Evolutionary conservation across 371 early-diverging fungal species (phyloP).

Genomic region (Saksenaea oblongispora): DNA sequence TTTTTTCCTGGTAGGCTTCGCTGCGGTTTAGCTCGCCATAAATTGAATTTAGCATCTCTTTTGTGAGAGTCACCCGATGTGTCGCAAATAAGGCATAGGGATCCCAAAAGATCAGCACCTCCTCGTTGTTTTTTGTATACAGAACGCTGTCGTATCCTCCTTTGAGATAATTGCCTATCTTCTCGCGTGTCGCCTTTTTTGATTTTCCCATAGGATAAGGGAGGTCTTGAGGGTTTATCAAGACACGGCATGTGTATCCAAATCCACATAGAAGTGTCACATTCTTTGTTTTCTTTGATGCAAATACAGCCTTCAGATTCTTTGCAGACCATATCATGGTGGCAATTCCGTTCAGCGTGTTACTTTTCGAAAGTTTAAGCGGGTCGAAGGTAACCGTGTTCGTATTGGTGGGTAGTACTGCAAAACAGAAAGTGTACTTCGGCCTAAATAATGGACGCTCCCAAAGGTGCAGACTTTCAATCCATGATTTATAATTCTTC

Average conservation of each 20-base stretch:
- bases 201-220: neutral
- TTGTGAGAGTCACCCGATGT: neutral
- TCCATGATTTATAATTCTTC: neutral
- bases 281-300: neutral
- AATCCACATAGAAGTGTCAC: neutral
- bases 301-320: neutral
- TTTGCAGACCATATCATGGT: conserved; percentile 1
- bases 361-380: neutral
- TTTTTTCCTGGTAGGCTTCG: neutral
- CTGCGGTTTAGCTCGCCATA: neutral
- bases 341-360: neutral
- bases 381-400: neutral
- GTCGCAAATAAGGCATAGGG: neutral
- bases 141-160: neutral
- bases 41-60: neutral
- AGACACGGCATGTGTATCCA: neutral
- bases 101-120: neutral
- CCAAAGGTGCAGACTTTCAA: neutral
- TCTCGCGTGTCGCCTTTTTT: neutral
- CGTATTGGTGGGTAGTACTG: neutral
- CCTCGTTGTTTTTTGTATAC: neutral
- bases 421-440: neutral
- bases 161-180: neutral
- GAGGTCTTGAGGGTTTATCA: neutral
- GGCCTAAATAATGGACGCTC: neutral